Percentiles rank a stretch among this genome's conserved stretches.
Evolutionary conservation across 1,284 basidiomycete genomes (phyloP).

Genomic region (Rhodotorula sp.): DNA sequence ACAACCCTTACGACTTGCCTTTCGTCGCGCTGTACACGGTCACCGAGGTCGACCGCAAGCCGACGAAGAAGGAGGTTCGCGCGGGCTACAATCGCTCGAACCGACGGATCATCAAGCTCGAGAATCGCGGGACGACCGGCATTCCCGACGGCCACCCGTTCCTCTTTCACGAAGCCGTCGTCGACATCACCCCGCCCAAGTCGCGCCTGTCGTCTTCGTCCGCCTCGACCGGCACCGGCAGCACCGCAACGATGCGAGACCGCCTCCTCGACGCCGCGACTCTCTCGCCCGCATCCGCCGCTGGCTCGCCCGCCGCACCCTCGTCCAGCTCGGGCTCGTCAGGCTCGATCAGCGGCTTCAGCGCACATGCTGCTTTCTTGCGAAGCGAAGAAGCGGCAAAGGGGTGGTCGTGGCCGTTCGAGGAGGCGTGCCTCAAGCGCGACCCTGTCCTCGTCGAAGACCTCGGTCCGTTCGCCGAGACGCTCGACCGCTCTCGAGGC

Average conservation of each 20-base stretch:
- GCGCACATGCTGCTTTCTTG: too few relatives aligned
- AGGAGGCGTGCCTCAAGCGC: constrained; percentile 30
- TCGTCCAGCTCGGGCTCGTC: constrained; percentile 5
- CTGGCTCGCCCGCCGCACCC: neutral
- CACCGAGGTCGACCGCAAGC: constrained; percentile 16
- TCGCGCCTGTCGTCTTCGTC: constrained; percentile 30
- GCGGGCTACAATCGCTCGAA: constrained; percentile 10
- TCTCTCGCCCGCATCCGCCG: neutral
- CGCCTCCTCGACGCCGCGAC: constrained; percentile 5
- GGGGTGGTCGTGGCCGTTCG: constrained; percentile 32
- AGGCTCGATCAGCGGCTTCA: neutral
- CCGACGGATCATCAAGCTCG: constrained; percentile 15
- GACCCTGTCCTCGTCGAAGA: constrained; percentile 34
- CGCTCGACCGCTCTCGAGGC: constrained; percentile 35
- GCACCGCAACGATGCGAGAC: constrained; percentile 17
- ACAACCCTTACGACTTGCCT: constrained; percentile 40
- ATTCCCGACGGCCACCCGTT: constrained; percentile 33
- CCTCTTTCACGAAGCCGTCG: constrained; percentile 21
- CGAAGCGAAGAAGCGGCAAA: neutral
- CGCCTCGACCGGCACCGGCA: constrained; percentile 21
- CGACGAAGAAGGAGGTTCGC: constrained; percentile 24
- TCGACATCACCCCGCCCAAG: constrained; percentile 24
- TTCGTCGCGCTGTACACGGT: constrained; percentile 39
- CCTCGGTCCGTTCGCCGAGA: constrained; percentile 20
- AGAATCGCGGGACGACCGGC: constrained; percentile 25